Evolutionary conservation across 2,329 filamentous ascomycete genomes (phyloP), one percentile per base, ranked within the genome.

Genomic region (Diaporthe vexans): DNA sequence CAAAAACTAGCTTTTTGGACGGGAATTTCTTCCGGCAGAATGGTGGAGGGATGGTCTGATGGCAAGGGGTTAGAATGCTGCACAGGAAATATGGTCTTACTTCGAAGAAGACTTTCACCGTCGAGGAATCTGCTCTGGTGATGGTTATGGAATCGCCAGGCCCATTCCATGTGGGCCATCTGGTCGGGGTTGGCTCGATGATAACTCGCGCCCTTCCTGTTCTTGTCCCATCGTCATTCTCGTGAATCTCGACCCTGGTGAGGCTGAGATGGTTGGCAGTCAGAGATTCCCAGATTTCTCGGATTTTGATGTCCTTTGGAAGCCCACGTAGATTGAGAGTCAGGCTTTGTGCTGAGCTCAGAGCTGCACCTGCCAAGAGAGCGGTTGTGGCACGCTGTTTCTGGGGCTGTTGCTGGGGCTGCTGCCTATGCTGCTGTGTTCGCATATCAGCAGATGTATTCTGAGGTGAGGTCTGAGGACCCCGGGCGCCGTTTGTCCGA

Each of bases 101-200:
- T 13, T 35, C 33, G 4, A 68, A 46, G 1, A 7, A 8, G 13
- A 63, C 48, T 3, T 13, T 40, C 21, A 74, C 2, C 33, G 51
- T 19, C 19, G 68, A 46, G 26, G 19, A 43, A 33, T 72, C 59
- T 17, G 46, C 15, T 19, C 52, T 54, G 19, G 51, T 40, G 26
- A 76, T 70, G 54, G 35, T 19, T 21, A 70, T 65, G 21, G 4
- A 11, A 19, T 74, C 37, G 10, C 8, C n/a, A 19, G 71, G 33
- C 4, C 67, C 74, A 11, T 10, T 46, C 74, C 74, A 75, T 13
- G 74, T 72, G 13, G 74, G 74, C 74, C 72, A 76, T 26, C 48
- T 54, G 21, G 26, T 59, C 0, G 91, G 90, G 0, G 90, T 88
- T 0, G 91, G 91, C 79, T 86, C 88, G 76, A 94, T 93, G 2